These are phyloP conservation scores for Lindgomyces ingoldianus DNA, from an alignment of 495 filamentous ascomycete genomes.

Conservation along the genomic window DNA sequence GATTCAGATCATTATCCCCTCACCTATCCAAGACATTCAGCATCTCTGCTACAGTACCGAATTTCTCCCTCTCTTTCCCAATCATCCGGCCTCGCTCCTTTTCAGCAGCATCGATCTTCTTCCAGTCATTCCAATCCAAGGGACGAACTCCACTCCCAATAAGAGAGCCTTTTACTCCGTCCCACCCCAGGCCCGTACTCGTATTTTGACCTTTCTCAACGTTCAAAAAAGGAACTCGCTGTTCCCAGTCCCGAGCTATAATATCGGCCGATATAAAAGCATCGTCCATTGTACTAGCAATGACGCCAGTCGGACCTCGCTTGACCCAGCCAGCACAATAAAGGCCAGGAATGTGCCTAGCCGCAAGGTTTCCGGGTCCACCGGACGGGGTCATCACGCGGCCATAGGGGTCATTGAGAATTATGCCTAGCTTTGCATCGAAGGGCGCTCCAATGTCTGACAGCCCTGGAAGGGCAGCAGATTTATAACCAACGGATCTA, in stretches of 20 bases:
- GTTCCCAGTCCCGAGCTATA: constrained; percentile 69
- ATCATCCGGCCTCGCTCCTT: constrained; percentile 60
- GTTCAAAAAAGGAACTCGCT: constrained; percentile 38
- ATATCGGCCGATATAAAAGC: constrained; percentile 87
- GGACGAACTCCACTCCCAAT: constrained; percentile 56
- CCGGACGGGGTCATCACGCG: constrained; percentile 57
- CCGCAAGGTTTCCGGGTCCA: constrained; percentile 37
- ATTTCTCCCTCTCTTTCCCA: constrained; percentile 86
- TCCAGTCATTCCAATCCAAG: constrained; percentile 82
- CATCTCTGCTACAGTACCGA: constrained; percentile 77
- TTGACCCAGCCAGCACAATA: constrained; percentile 98
- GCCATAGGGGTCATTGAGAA: constrained; percentile 82
- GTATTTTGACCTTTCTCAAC: constrained; percentile 38
- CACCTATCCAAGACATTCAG: constrained; percentile 62
- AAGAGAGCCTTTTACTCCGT: constrained; percentile 62
- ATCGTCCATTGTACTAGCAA: constrained; percentile 94
- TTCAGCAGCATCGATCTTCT: constrained; percentile 79
- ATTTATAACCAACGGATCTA: constrained; percentile 89
- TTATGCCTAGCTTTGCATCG: constrained; percentile 67
- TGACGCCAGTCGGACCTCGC: constrained; percentile 90
- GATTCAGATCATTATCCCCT: not conserved
- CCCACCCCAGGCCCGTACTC: constrained; percentile 67
- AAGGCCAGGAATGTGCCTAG: constrained; percentile 67
- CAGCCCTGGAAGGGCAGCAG: constrained; percentile 73
- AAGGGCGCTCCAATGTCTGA: constrained; percentile 77